Conservation (phyloP, 1,139 yeast species). For the Saccharomycopsis crataegensis region DNA sequence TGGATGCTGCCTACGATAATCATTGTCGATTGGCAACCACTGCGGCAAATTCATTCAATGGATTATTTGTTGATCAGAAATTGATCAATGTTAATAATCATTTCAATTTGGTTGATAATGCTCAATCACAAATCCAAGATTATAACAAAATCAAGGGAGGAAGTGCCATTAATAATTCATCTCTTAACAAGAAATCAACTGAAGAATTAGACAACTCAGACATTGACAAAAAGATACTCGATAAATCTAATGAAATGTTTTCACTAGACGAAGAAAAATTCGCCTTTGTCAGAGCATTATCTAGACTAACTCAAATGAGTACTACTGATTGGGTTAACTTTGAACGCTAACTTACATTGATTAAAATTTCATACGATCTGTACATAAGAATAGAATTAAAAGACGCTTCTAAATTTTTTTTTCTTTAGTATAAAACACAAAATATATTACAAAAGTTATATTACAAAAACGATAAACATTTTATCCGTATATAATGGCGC, state of each 20-base stretch:
- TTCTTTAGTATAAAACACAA: background rate
- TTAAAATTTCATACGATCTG: background rate
- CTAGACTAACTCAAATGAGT: conserved; percentile 89
- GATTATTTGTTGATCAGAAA: conserved; percentile 80
- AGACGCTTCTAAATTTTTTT: too few relatives aligned
- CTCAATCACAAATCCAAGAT: conserved; percentile 4
- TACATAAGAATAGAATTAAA: background rate
- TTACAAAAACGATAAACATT: too few relatives aligned
- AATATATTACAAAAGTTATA: background rate
- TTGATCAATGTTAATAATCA: conserved; percentile 22
- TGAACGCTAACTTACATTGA: background rate
- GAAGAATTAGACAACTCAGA: conserved; percentile 1
- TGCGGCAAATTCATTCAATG: conserved; percentile 76
- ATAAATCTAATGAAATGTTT: conserved; percentile 45
- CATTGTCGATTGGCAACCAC: conserved; percentile 85
- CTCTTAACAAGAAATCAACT: conserved; percentile 1
- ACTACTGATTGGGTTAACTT: conserved; percentile 81
- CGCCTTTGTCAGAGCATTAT: conserved; percentile 92
- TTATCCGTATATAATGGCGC: too few relatives aligned
- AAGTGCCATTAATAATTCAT: conserved; percentile 4
- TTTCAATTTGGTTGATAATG: conserved; percentile 6
- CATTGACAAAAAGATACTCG: conserved; percentile 10
- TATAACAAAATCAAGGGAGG: conserved; percentile 15
- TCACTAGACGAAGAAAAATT: conserved; percentile 88
- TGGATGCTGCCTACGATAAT: conserved; percentile 92